phyloP scores from a whole-genome alignment of 2,329 filamentous ascomycete genomes.

The Zasmidium angulare region DNA sequence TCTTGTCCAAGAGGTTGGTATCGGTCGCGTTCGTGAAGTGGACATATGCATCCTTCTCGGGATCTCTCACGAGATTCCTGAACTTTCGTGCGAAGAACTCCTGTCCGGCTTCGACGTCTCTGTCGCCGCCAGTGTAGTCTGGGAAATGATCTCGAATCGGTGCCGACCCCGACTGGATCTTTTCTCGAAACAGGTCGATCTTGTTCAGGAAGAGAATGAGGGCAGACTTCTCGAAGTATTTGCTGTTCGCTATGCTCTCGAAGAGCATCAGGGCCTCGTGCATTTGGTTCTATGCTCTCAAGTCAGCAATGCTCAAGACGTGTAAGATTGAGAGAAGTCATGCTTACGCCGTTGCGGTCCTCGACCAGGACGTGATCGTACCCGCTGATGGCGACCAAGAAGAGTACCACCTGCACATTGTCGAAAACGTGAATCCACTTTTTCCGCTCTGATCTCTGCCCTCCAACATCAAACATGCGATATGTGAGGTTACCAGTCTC shows the following conservation, averaged over 20 bases:
- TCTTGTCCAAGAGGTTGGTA: conserved; percentile 52
- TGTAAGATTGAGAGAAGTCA: background rate
- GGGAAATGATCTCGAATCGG: conserved; percentile 52
- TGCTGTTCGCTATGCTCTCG: conserved; percentile 54
- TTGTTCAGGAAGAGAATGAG: conserved; percentile 56
- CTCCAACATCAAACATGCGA: conserved; percentile 94
- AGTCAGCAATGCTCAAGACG: background rate
- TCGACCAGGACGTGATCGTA: conserved; percentile 96
- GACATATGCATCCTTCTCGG: conserved; percentile 53
- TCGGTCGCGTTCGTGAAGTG: conserved; percentile 56
- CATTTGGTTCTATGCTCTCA: conserved; percentile 52
- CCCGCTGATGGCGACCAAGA: conserved; percentile 91
- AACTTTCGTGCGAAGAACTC: conserved; percentile 54
- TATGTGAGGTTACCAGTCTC: conserved; percentile 90
- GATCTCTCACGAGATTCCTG: conserved; percentile 50
- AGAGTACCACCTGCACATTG: conserved; percentile 87
- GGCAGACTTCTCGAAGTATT: conserved; percentile 53
- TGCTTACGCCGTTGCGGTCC: conserved; percentile 86
- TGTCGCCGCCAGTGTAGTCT: conserved; percentile 46
- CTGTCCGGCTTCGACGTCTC: conserved; percentile 49
- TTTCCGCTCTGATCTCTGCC: conserved; percentile 88
- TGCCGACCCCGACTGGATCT: conserved; percentile 47
- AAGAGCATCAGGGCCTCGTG: conserved; percentile 55
- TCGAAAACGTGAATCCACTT: conserved; percentile 98
- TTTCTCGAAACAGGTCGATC: conserved; percentile 54